Evolutionary conservation across 345 rosid genomes (phyloP).

Genomic region (Dipteronia dyeriana): DNA sequence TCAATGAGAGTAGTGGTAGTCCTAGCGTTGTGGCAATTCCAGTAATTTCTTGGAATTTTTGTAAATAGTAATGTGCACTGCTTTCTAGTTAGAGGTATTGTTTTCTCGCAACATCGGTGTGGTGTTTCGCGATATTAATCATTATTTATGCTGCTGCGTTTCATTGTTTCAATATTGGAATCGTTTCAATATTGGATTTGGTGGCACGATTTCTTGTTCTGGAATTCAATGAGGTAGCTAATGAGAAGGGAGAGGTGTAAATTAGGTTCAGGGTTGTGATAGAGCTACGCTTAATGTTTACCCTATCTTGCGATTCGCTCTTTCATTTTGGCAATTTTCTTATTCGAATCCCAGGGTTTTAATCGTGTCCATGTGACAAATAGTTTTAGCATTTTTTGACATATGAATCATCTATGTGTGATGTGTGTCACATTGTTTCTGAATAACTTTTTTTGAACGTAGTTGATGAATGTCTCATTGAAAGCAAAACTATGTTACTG

Average conservation of each 20-base stretch:
- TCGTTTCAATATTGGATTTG: background rate
- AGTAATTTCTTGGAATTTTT: background rate
- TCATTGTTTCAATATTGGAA: background rate
- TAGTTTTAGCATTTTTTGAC: background rate
- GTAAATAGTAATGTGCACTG: background rate
- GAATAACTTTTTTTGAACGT: background rate
- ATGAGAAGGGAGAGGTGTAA: constrained; percentile 2
- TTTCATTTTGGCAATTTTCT: background rate
- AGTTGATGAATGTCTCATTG: background rate
- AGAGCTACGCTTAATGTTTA: background rate
- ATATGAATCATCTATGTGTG: background rate
- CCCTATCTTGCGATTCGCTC: background rate
- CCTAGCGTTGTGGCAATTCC: background rate
- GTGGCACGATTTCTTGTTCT: background rate
- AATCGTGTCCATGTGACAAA: background rate
- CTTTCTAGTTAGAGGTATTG: background rate
- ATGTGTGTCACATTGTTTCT: background rate
- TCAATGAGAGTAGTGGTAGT: background rate
- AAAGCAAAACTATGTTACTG: background rate
- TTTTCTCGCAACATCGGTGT: background rate
- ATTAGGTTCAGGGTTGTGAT: background rate
- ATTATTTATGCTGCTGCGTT: background rate
- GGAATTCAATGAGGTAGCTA: background rate
- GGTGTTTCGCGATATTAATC: background rate
- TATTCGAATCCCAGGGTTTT: background rate